A percentile compares a stretch with the other conserved stretches of the same genome.
Evolutionary conservation across 1,284 basidiomycete genomes (phyloP).

Genomic region (Microbotryum intermedium): DNA sequence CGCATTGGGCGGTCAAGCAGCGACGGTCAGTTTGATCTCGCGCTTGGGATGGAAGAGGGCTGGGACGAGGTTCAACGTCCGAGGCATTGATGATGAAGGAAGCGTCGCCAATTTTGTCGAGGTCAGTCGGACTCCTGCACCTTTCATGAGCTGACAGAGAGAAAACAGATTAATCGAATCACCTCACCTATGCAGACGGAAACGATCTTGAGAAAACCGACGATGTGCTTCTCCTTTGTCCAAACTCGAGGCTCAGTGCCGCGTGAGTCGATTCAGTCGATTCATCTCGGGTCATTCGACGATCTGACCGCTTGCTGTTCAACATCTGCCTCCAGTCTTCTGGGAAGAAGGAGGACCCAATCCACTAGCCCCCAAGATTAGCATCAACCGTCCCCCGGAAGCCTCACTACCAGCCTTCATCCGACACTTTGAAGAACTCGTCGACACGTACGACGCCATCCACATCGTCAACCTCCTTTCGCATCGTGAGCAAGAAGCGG

Average conservation of each 20-base stretch:
- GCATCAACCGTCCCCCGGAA: slow-evolving; percentile 80
- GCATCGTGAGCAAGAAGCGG: slow-evolving; percentile 55
- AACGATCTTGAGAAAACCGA: slow-evolving; percentile 66
- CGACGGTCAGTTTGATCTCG: slow-evolving; percentile 69
- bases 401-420: slow-evolving; percentile 95
- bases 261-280: slow-evolving; percentile 52
- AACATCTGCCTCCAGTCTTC: slow-evolving; percentile 54
- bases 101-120: slow-evolving; percentile 97
- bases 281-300: slow-evolving; percentile 1
- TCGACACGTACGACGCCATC: slow-evolving; percentile 30
- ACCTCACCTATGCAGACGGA: slow-evolving; percentile 57
- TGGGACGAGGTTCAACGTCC: slow-evolving; percentile 92
- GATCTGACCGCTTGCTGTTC: slow-evolving; percentile 6
- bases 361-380: slow-evolving; percentile 64
- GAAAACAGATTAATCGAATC: background rate
- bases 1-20: slow-evolving; percentile 50
- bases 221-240: slow-evolving; percentile 77
- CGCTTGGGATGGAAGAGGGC: slow-evolving; percentile 89
- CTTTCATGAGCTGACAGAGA: background rate
- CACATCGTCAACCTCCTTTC: slow-evolving; percentile 48
- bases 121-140: slow-evolving; percentile 49
- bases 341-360: slow-evolving; percentile 96
- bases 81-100: slow-evolving; percentile 96
- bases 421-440: slow-evolving; percentile 75
- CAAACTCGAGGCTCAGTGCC: slow-evolving; percentile 92